Percentiles rank a stretch among this genome's conserved stretches.
phyloP scores from a whole-genome alignment of 2,329 filamentous ascomycete species.

The Apiospora rasikravindrae region DNA sequence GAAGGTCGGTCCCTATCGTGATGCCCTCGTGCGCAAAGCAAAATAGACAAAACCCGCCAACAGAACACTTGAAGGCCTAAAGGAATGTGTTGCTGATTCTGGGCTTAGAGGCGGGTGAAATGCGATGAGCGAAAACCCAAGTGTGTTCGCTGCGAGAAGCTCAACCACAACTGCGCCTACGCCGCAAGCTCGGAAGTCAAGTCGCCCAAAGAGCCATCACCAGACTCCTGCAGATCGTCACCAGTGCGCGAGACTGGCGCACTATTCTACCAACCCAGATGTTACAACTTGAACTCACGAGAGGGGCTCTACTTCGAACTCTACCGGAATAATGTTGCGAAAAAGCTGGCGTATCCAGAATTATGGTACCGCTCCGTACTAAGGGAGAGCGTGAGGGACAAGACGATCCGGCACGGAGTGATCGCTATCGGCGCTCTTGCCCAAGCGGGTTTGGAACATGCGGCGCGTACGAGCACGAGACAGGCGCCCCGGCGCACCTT shows the following conservation, averaged over 20 bases:
- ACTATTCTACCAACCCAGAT: slow-evolving; percentile 9
- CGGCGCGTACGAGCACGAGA: neutral
- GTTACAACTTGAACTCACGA: slow-evolving; percentile 5
- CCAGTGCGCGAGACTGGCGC: neutral
- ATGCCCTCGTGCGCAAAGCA: neutral
- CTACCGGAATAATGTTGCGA: neutral
- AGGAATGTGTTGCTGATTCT: neutral
- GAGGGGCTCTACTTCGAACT: slow-evolving; percentile 16
- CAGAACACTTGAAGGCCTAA: neutral
- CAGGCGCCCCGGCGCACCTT: slow-evolving; percentile 14
- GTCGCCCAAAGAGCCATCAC: neutral
- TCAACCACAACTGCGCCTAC: slow-evolving; percentile 10
- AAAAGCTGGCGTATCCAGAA: slow-evolving; percentile 10
- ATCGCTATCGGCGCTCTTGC: slow-evolving; percentile 18
- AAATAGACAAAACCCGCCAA: neutral
- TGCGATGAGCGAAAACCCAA: slow-evolving; percentile 16
- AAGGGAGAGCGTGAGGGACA: slow-evolving; percentile 15
- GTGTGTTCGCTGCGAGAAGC: slow-evolving; percentile 19
- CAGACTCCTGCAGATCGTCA: neutral
- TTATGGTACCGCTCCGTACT: slow-evolving; percentile 19
- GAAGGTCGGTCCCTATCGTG: slow-evolving; percentile 13
- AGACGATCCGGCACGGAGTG: slow-evolving; percentile 6
- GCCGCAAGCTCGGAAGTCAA: neutral
- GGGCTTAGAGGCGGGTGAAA: slow-evolving; percentile 17
- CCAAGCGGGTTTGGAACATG: neutral